Conservation (phyloP, 2,329 filamentous ascomycete species). For the Aspergillus brasiliensis region DNA sequence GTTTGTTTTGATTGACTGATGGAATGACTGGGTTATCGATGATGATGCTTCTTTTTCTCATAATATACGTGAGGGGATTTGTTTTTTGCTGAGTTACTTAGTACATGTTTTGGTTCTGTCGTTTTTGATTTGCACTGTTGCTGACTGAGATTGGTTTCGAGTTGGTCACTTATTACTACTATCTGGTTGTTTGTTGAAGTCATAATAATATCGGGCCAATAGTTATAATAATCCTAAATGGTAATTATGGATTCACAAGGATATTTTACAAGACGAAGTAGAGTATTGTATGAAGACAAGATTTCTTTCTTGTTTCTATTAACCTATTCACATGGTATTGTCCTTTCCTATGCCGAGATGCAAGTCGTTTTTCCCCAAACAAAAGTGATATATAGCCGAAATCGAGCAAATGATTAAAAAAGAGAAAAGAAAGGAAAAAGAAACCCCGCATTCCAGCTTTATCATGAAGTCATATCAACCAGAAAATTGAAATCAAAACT, state of each 20-base stretch:
- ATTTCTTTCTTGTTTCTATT: not conserved
- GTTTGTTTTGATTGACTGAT: not conserved
- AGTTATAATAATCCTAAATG: not conserved
- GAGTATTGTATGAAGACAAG: no score
- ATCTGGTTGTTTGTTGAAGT: not conserved
- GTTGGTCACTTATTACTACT: not conserved
- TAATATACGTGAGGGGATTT: not conserved
- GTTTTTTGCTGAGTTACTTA: not conserved
- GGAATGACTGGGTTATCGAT: not conserved
- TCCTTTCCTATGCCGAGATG: not conserved
- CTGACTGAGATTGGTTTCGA: not conserved
- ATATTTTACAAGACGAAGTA: no score
- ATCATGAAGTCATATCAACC: not conserved
- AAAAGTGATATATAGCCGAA: constrained; percentile 35
- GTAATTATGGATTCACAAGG: not conserved
- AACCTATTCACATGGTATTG: not conserved
- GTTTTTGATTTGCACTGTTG: not conserved
- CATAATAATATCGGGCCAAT: not conserved
- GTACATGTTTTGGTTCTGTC: not conserved
- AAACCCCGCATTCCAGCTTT: not conserved
- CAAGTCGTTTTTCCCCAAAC: not conserved
- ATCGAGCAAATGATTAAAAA: not conserved
- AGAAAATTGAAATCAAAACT: not conserved
- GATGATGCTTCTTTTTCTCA: not conserved
- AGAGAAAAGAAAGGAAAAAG: not conserved